phyloP scores from a whole-genome alignment of 108 stramenopile genomes.

The Conticribra guillardii region DNA sequence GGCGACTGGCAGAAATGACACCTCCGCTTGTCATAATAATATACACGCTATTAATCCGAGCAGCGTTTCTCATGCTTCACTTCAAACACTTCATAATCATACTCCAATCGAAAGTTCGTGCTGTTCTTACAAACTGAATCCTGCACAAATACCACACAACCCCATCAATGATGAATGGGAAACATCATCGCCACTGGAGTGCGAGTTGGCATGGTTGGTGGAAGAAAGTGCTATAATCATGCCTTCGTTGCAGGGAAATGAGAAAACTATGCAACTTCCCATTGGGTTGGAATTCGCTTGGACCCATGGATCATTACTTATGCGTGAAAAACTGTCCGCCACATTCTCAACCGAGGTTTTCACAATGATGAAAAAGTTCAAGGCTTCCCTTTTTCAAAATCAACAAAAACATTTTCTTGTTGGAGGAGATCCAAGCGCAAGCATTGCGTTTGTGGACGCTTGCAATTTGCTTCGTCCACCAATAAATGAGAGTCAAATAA shows the following conservation, averaged over 20 bases:
- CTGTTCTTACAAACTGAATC: constrained; percentile 20
- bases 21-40: too few species aligned
- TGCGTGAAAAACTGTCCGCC: constrained; percentile 2
- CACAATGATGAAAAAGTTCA: constrained; percentile 4
- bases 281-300: constrained; percentile 16
- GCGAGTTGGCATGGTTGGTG: constrained; percentile 41
- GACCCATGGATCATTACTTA: constrained; percentile 27
- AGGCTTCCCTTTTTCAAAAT: background rate
- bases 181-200: constrained; percentile 3
- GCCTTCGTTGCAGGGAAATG: constrained; percentile 2
- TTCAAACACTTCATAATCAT: background rate
- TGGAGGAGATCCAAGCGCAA: too few species aligned
- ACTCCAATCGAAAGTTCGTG: background rate
- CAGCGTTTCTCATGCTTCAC: too few species aligned
- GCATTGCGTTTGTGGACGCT: too few species aligned
- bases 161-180: constrained; percentile 31
- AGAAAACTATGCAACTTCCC: background rate
- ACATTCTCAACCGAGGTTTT: background rate
- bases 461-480: too few species aligned
- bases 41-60: too few species aligned
- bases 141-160: constrained; percentile 33
- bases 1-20: too few species aligned
- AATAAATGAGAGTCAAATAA: too few species aligned
- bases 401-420: too few species aligned
- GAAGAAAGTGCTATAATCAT: constrained; percentile 37